phyloP scores from a whole-genome alignment of 1,284 basidiomycete species.

The Agroathelia rolfsii region DNA sequence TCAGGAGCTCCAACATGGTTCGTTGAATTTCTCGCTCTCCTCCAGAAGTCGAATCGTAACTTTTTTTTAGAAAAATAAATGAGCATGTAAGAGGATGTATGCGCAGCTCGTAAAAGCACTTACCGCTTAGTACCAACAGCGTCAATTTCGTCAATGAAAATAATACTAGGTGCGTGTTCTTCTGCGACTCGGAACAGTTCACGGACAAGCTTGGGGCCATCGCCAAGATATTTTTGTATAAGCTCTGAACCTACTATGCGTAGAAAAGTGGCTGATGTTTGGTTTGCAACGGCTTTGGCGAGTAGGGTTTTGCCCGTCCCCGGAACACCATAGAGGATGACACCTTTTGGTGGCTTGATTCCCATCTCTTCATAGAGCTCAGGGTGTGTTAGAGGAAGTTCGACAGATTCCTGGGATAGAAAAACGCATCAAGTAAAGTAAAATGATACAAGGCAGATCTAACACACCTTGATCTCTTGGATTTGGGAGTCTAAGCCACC shows the following conservation, averaged over 20 bases:
- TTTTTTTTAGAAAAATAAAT: slow-evolving; percentile 26
- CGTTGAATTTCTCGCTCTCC: slow-evolving; percentile 98
- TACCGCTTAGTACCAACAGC: slow-evolving; percentile 97
- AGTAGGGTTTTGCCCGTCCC: slow-evolving; percentile 98
- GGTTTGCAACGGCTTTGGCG: slow-evolving; percentile 97
- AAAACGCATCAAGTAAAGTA: slow-evolving; percentile 7
- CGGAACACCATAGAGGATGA: slow-evolving; percentile 97
- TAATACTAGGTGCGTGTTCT: slow-evolving; percentile 96
- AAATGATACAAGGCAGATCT: background rate
- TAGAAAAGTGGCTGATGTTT: slow-evolving; percentile 97
- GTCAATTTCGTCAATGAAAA: slow-evolving; percentile 99
- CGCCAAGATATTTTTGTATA: slow-evolving; percentile 98
- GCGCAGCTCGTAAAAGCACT: no score
- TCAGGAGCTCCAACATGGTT: slow-evolving; percentile 97
- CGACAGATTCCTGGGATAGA: slow-evolving; percentile 79
- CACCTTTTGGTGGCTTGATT: slow-evolving; percentile 97
- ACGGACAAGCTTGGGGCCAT: slow-evolving; percentile 97
- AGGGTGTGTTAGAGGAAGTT: slow-evolving; percentile 95
- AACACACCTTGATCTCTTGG: slow-evolving; percentile 91
- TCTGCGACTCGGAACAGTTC: slow-evolving; percentile 97
- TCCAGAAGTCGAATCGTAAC: slow-evolving; percentile 93
- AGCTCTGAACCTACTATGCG: slow-evolving; percentile 97
- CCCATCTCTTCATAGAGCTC: slow-evolving; percentile 99
- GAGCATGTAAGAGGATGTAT: slow-evolving; percentile 13
- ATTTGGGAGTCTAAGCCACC: slow-evolving; percentile 96